Conservation (phyloP, 2,329 filamentous ascomycete genomes). For the Aspergillus caelatus region DNA sequence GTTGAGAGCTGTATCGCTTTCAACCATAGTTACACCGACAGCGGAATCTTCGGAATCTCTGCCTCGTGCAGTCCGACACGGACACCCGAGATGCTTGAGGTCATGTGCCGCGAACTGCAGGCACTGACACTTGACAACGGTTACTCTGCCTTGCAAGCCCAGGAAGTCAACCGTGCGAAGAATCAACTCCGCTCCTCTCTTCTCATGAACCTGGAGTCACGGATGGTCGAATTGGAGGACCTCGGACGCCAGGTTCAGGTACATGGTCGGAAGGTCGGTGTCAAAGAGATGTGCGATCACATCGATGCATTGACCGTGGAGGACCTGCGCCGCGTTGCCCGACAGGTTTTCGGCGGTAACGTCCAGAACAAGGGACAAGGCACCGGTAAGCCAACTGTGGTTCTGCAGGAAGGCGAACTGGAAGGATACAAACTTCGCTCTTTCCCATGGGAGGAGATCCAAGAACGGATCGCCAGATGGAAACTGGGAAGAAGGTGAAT, state of each 20-base stretch:
- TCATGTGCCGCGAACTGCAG: slow-evolving; percentile 89
- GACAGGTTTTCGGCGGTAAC: slow-evolving; percentile 73
- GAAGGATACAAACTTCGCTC: slow-evolving; percentile 68
- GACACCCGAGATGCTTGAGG: slow-evolving; percentile 83
- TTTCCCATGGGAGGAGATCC: slow-evolving; percentile 85
- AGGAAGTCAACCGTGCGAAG: slow-evolving; percentile 89
- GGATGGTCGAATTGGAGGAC: slow-evolving; percentile 98
- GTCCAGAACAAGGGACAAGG: slow-evolving; percentile 76
- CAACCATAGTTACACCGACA: slow-evolving; percentile 97
- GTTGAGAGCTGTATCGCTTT: slow-evolving; percentile 94
- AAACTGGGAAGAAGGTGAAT: slow-evolving; percentile 68
- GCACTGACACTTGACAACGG: slow-evolving; percentile 75
- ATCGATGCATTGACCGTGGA: slow-evolving; percentile 80
- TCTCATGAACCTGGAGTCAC: slow-evolving; percentile 95
- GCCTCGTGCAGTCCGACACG: slow-evolving; percentile 79
- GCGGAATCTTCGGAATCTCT: slow-evolving; percentile 90
- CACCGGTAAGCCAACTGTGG: slow-evolving; percentile 88
- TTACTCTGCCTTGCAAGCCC: slow-evolving; percentile 69
- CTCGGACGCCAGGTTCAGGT: slow-evolving; percentile 93
- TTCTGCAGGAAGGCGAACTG: slow-evolving; percentile 86
- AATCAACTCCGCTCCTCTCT: slow-evolving; percentile 90
- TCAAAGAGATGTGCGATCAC: slow-evolving; percentile 86
- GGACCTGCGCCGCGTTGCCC: slow-evolving; percentile 81
- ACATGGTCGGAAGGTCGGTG: slow-evolving; percentile 89
- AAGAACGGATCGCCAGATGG: slow-evolving; percentile 82